Evolutionary conservation across 1,284 basidiomycete genomes (phyloP).

Genomic region (Trichosporon sp.): DNA sequence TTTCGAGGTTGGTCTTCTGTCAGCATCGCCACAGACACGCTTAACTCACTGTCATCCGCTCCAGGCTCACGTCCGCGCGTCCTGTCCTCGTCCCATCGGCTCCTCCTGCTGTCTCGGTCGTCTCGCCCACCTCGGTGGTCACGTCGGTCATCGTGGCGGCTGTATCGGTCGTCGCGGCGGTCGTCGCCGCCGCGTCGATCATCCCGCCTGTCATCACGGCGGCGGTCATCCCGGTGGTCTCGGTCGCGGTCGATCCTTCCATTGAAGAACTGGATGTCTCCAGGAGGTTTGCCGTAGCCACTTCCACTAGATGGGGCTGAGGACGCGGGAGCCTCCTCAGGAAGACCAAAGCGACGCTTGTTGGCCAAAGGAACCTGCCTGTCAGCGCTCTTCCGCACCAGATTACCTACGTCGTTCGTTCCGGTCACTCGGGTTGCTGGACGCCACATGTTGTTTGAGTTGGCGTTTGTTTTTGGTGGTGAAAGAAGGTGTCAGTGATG

Average conservation of each 20-base stretch:
- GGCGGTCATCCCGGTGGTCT: slow-evolving; percentile 10
- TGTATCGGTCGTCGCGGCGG: slow-evolving; percentile 18
- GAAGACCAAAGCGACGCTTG: slow-evolving; percentile 80
- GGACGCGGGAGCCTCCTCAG: slow-evolving; percentile 52
- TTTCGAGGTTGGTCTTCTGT: slow-evolving; percentile 73
- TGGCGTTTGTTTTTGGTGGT: neutral
- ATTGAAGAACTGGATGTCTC: slow-evolving; percentile 44
- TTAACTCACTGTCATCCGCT: slow-evolving; percentile 29
- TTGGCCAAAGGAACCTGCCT: slow-evolving; percentile 55
- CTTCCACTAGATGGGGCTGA: slow-evolving; percentile 55
- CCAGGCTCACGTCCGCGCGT: slow-evolving; percentile 25
- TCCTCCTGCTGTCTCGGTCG: slow-evolving; percentile 24
- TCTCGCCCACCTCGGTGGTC: slow-evolving; percentile 14
- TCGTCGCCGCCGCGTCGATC: slow-evolving; percentile 18
- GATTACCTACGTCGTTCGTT: slow-evolving; percentile 49
- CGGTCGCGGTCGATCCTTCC: slow-evolving; percentile 37
- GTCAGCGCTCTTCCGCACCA: slow-evolving; percentile 9
- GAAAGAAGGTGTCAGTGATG: neutral
- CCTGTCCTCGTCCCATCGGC: slow-evolving; percentile 24
- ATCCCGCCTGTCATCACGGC: slow-evolving; percentile 16
- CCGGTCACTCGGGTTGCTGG: slow-evolving; percentile 58
- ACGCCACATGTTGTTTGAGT: slow-evolving; percentile 63
- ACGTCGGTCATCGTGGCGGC: slow-evolving; percentile 22
- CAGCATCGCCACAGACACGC: slow-evolving; percentile 10
- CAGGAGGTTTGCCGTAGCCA: slow-evolving; percentile 31